These are phyloP conservation scores for Pestalotiopsis sp. DNA, from an alignment of 2,329 filamentous ascomycete genomes.

Conservation along the genomic window DNA sequence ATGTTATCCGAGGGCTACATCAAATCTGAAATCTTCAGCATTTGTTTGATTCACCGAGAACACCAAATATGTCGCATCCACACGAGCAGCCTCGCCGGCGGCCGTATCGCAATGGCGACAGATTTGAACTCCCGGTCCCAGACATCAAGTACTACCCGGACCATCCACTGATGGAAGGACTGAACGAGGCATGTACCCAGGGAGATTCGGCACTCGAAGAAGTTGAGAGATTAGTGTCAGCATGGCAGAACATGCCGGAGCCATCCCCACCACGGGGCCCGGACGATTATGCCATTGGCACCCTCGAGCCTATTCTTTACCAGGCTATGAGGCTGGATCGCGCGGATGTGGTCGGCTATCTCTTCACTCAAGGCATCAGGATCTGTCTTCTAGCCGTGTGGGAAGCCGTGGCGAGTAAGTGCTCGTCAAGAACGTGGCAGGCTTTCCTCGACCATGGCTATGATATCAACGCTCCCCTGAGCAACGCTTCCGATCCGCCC, in stretches of 20 bases:
- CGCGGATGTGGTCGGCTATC: conserved; percentile 11
- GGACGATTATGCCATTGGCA: conserved; percentile 10
- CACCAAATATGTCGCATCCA: neutral
- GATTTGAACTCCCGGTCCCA: conserved; percentile 12
- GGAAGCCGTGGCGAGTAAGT: neutral
- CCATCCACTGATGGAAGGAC: conserved; percentile 13
- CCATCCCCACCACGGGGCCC: conserved; percentile 10
- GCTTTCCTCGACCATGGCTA: conserved; percentile 2
- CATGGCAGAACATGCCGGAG: conserved; percentile 9
- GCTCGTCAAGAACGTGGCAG: neutral
- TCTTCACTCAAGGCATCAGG: conserved; percentile 10
- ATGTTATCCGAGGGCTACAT: neutral
- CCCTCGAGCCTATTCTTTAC: conserved; percentile 11
- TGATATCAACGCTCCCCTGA: neutral
- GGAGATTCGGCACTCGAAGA: conserved; percentile 6
- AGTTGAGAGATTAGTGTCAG: conserved; percentile 8
- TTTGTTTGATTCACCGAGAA: neutral
- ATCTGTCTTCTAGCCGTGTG: neutral
- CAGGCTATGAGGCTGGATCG: conserved; percentile 12
- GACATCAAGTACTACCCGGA: conserved; percentile 14
- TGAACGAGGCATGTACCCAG: conserved; percentile 11
- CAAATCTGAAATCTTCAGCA: neutral
- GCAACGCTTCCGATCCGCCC: neutral
- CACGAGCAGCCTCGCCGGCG: neutral
- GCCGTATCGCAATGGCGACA: conserved; percentile 7